Evolutionary conservation across 2,329 filamentous ascomycete species (phyloP).

Genomic region (Talaromyces sp.): DNA sequence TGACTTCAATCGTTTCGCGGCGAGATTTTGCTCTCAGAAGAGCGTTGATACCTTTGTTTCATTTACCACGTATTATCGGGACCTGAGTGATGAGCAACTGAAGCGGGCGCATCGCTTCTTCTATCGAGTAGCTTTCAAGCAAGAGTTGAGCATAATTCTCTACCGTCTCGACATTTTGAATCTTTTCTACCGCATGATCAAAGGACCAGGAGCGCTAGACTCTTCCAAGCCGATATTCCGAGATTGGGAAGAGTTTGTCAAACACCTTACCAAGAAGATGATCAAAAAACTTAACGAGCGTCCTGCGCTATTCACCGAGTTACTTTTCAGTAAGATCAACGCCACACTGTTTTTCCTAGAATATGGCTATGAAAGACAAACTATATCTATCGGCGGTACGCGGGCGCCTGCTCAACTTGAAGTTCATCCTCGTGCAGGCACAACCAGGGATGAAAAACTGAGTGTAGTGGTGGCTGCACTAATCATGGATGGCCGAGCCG

Average conservation of each 20-base stretch:
- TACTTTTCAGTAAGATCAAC: constrained; percentile 90
- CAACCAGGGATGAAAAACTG: constrained; percentile 64
- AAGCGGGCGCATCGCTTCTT: constrained; percentile 93
- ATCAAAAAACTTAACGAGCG: constrained; percentile 81
- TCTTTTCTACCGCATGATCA: constrained; percentile 86
- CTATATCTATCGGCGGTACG: constrained; percentile 59
- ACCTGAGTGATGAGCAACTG: constrained; percentile 73
- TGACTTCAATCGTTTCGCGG: constrained; percentile 80
- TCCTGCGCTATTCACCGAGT: constrained; percentile 80
- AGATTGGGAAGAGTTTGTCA: constrained; percentile 88
- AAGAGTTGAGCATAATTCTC: constrained; percentile 82
- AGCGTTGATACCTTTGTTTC: constrained; percentile 85
- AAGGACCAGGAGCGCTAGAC: constrained; percentile 75
- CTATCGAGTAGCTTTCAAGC: constrained; percentile 90
- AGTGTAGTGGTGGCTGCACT: constrained; percentile 75
- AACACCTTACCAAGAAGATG: constrained; percentile 77
- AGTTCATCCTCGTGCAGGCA: constrained; percentile 68
- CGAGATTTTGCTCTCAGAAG: constrained; percentile 75
- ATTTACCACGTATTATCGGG: constrained; percentile 74
- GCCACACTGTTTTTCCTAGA: constrained; percentile 83
- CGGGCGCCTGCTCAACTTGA: constrained; percentile 77
- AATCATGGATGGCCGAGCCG: constrained; percentile 72
- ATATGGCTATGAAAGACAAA: constrained; percentile 81
- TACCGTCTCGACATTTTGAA: constrained; percentile 89
- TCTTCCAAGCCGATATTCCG: constrained; percentile 64